Percentiles rank a stretch among this genome's conserved stretches.
These are phyloP conservation scores for Pinus taeda DNA, from an alignment of 75 land plant genomes.

Conservation along the genomic window DNA sequence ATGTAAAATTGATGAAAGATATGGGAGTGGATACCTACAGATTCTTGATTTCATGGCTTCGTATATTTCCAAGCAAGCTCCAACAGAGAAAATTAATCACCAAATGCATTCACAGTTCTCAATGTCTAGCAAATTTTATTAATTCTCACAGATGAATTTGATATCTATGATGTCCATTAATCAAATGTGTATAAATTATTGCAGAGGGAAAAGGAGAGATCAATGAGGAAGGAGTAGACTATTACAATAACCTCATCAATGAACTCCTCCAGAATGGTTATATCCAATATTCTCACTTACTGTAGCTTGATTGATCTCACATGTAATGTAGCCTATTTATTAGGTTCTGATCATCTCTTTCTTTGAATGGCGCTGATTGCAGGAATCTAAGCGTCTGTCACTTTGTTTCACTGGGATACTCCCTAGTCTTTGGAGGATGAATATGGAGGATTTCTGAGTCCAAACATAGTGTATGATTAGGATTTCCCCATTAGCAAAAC, in stretches of 20 bases:
- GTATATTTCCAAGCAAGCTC: not conserved
- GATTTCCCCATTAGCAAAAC: not conserved
- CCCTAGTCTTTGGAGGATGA: constrained; percentile 46
- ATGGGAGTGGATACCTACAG: not conserved
- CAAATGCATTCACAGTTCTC: too few relatives aligned
- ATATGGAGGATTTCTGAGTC: constrained; percentile 41
- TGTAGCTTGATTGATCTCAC: too few relatives aligned
- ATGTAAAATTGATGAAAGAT: not conserved
- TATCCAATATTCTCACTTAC: too few relatives aligned
- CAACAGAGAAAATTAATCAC: too few relatives aligned
- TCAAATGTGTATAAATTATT: too few relatives aligned
- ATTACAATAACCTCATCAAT: constrained; percentile 50
- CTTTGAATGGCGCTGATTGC: not conserved
- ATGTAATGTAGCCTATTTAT: too few relatives aligned
- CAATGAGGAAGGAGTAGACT: constrained; percentile 38
- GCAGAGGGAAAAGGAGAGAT: constrained; percentile 13
- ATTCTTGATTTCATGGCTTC: constrained; percentile 5
- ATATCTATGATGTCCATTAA: too few relatives aligned
- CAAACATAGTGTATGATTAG: constrained; percentile 14
- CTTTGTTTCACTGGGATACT: constrained; percentile 29
- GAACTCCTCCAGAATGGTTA: constrained; percentile 27
- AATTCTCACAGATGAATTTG: too few relatives aligned
- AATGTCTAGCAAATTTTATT: too few relatives aligned
- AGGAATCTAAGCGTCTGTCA: constrained; percentile 42
- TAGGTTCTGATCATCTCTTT: too few relatives aligned